Conservation (phyloP, 345 rosid species). For the Populus euphratica region DNA sequence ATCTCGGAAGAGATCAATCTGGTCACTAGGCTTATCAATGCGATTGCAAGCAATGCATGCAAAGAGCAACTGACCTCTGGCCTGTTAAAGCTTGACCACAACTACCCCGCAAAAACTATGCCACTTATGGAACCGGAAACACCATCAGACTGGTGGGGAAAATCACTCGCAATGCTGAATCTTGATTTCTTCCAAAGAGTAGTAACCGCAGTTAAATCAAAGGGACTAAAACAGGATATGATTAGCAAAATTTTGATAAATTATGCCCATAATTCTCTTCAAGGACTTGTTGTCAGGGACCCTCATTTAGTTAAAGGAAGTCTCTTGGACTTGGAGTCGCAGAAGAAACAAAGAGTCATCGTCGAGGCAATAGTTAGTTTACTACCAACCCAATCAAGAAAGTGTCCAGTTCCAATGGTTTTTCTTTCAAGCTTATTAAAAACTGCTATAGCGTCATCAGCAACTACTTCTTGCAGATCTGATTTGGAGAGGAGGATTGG, state of each 20-base stretch:
- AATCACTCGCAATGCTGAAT: constrained; percentile 58
- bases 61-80: constrained; percentile 98
- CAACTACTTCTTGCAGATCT: constrained; percentile 62
- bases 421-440: constrained; percentile 87
- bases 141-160: constrained; percentile 93
- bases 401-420: constrained; percentile 82
- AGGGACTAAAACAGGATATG: constrained; percentile 91
- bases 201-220: constrained; percentile 69
- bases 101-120: constrained; percentile 43
- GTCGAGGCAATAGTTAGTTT: constrained; percentile 73
- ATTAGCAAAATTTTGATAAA: constrained; percentile 85
- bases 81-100: constrained; percentile 74
- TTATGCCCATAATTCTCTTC: constrained; percentile 76
- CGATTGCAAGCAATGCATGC: constrained; percentile 82
- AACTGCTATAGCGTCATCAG: constrained; percentile 64
- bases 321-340: constrained; percentile 53
- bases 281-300: constrained; percentile 60
- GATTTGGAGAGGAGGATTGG: constrained; percentile 89
- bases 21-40: constrained; percentile 57
- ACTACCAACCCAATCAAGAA: constrained; percentile 86
- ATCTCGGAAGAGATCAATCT: constrained; percentile 73
- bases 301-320: constrained; percentile 57
- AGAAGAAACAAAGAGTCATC: constrained; percentile 69
- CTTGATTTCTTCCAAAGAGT: constrained; percentile 88
- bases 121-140: constrained; percentile 60